Percentiles rank a stretch among this genome's conserved stretches.
Evolutionary conservation across 2,329 filamentous ascomycete genomes (phyloP).

Genomic region (Aaosphaeria arxii): DNA sequence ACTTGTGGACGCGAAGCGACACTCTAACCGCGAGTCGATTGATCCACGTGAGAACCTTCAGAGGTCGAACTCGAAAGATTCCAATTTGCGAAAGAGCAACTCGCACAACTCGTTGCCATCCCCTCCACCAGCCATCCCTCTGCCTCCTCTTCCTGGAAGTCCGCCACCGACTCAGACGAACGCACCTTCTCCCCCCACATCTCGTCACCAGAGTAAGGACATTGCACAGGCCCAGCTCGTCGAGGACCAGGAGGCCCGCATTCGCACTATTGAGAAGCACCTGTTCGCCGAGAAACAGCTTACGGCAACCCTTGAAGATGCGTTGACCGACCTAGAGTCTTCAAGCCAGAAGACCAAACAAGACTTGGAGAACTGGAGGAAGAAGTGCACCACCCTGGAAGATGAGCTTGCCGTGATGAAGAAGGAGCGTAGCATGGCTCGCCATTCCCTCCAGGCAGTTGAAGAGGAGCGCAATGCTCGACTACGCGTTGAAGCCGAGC

Average conservation of each 20-base stretch:
- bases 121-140: slow-evolving; percentile 90
- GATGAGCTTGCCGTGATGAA: slow-evolving; percentile 63
- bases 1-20: slow-evolving; percentile 56
- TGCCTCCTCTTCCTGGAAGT: slow-evolving; percentile 76
- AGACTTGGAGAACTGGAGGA: slow-evolving; percentile 87
- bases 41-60: slow-evolving; percentile 49
- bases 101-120: slow-evolving; percentile 85
- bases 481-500: slow-evolving; percentile 82
- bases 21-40: slow-evolving; percentile 44
- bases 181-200: slow-evolving; percentile 57
- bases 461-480: slow-evolving; percentile 96
- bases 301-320: slow-evolving; percentile 91
- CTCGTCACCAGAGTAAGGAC: slow-evolving; percentile 79
- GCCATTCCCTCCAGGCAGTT: slow-evolving; percentile 76
- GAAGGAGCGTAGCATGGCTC: slow-evolving; percentile 58
- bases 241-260: slow-evolving; percentile 92
- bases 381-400: slow-evolving; percentile 76
- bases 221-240: slow-evolving; percentile 73
- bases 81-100: slow-evolving; percentile 78
- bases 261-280: slow-evolving; percentile 95
- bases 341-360: slow-evolving; percentile 89
- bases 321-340: slow-evolving; percentile 86
- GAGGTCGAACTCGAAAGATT: slow-evolving; percentile 58
- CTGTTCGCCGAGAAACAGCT: slow-evolving; percentile 94
- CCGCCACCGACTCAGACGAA: slow-evolving; percentile 46